A percentile compares a stretch with the other conserved stretches of the same genome.
phyloP scores from a whole-genome alignment of 1,284 basidiomycete genomes.

The Cryptococcus sp. region DNA sequence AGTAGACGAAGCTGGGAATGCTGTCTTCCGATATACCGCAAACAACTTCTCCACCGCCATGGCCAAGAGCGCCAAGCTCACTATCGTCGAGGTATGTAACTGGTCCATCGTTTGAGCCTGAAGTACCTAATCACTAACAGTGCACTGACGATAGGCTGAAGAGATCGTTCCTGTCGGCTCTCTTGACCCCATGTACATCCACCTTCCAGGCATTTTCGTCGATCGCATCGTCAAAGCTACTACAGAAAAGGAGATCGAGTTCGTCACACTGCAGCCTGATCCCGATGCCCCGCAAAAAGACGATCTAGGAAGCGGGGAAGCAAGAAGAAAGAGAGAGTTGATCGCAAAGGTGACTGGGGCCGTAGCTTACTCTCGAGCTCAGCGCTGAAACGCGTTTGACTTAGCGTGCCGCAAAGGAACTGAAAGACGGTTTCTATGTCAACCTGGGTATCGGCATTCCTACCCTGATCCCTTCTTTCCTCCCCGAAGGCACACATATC shows the following conservation, averaged over 20 bases:
- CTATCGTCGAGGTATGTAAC: slow-evolving; percentile 73
- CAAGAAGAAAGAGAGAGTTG: slow-evolving; percentile 60
- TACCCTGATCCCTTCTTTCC: slow-evolving; percentile 79
- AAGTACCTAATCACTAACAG: background rate
- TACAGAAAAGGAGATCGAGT: slow-evolving; percentile 73
- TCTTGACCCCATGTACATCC: slow-evolving; percentile 77
- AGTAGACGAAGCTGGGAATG: slow-evolving; percentile 81
- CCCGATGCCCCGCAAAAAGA: slow-evolving; percentile 52
- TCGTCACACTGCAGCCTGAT: slow-evolving; percentile 65
- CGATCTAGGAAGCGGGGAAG: slow-evolving; percentile 57
- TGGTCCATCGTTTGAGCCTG: background rate
- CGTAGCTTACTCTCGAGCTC: background rate
- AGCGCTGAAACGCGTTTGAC: background rate
- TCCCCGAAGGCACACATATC: slow-evolving; percentile 72
- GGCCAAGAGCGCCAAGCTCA: slow-evolving; percentile 82
- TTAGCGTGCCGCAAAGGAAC: slow-evolving; percentile 71
- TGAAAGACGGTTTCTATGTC: slow-evolving; percentile 80
- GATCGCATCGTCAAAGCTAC: slow-evolving; percentile 77
- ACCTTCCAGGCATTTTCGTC: slow-evolving; percentile 82
- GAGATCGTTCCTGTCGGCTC: slow-evolving; percentile 81
- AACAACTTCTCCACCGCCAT: slow-evolving; percentile 83
- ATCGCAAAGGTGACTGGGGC: slow-evolving; percentile 60
- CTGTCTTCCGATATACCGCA: slow-evolving; percentile 77
- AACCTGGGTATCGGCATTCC: slow-evolving; percentile 80
- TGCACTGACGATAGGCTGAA: slow-evolving; percentile 64